Evolutionary conservation across 768 basidiomycete genomes (phyloP).

Genomic region (Collybia mongolica): DNA sequence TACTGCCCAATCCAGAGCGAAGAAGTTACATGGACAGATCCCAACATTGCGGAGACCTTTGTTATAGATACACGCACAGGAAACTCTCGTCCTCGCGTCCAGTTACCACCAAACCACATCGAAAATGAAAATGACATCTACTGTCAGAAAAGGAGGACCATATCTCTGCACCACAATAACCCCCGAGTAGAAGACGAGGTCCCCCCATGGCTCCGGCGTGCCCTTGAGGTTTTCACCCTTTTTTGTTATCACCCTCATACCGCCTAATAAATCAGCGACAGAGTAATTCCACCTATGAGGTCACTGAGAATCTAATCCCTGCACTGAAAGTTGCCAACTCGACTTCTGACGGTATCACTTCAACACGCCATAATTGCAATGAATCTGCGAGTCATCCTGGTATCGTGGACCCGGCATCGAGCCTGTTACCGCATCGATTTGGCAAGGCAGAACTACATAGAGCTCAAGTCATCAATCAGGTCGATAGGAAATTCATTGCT

Average conservation of each 20-base stretch:
- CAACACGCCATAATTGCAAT: not conserved
- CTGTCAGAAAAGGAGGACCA: conserved; percentile 21
- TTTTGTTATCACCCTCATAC: not conserved
- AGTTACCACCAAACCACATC: conserved; percentile 7
- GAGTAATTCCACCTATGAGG: conserved; percentile 39
- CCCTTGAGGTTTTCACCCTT: conserved; percentile 39
- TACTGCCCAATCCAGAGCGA: conserved; percentile 20
- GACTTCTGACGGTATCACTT: conserved; percentile 1
- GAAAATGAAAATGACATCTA: conserved; percentile 8
- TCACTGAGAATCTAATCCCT: conserved; percentile 47
- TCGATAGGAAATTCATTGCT: conserved; percentile 90
- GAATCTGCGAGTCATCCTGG: not conserved
- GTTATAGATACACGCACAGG: conserved; percentile 69
- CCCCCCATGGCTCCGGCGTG: conserved; percentile 66
- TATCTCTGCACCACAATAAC: conserved; percentile 21
- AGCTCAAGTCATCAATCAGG: conserved; percentile 73
- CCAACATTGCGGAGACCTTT: conserved; percentile 55
- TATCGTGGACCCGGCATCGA: conserved; percentile 3
- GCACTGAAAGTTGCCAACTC: conserved; percentile 20
- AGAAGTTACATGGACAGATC: conserved; percentile 60
- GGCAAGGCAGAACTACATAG: conserved; percentile 50
- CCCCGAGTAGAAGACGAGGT: conserved; percentile 11
- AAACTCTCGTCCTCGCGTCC: conserved; percentile 49
- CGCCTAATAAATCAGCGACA: conserved; percentile 48
- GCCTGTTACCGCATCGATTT: conserved; percentile 36